phyloP scores from a whole-genome alignment of 2,329 filamentous ascomycete genomes.

The Trichophyton rubrum region DNA sequence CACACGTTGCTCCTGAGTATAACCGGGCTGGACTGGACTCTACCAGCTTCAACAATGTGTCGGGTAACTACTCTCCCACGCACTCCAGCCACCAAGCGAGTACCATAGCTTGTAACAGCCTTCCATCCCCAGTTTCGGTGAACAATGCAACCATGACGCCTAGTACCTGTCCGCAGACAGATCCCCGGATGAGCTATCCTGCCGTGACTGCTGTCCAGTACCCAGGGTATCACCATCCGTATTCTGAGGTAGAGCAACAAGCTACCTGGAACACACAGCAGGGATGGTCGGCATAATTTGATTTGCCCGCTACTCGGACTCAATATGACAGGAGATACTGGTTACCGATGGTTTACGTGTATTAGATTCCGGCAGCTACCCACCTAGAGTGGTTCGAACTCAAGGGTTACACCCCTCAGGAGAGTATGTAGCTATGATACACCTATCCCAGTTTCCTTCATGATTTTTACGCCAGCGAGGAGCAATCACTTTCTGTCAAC shows the following conservation, averaged over 20 bases:
- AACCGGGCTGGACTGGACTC: neutral
- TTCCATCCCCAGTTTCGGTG: neutral
- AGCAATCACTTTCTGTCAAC: neutral
- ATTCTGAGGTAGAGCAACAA: conserved; percentile 5
- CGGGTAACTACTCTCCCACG: conserved; percentile 2
- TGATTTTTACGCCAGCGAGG: neutral
- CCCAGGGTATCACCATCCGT: neutral
- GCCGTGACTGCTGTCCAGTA: neutral
- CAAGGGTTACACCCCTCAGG: neutral
- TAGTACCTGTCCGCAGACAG: neutral
- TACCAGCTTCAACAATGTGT: neutral
- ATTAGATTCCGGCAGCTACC: neutral
- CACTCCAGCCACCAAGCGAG: neutral
- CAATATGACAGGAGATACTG: neutral
- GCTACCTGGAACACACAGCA: conserved; percentile 6
- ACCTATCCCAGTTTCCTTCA: neutral
- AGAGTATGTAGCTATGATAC: neutral
- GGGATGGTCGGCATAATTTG: conserved; percentile 7
- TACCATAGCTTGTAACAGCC: neutral
- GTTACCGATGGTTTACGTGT: neutral
- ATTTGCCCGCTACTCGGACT: neutral
- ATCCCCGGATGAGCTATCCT: conserved; percentile 3
- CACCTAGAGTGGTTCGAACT: neutral
- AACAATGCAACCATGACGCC: conserved; percentile 3
- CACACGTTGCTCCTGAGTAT: conserved; percentile 6